These are phyloP conservation scores for Austroboletus olivaceoglutinosus DNA, from an alignment of 1,284 basidiomycete species.

Conservation along the genomic window DNA sequence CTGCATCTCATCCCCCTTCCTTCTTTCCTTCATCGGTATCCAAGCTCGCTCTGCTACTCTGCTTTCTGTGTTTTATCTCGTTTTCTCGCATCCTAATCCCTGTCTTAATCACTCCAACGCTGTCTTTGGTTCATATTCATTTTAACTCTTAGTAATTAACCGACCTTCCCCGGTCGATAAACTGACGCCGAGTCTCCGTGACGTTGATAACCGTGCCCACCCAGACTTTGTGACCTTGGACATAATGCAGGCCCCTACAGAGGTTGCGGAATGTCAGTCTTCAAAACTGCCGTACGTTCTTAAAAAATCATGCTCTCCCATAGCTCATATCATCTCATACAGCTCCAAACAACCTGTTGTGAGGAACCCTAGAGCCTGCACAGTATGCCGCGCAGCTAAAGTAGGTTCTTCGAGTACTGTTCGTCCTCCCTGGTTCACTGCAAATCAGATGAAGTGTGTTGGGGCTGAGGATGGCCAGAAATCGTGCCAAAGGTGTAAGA, in stretches of 20 bases:
- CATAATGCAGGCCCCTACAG: constrained; percentile 32
- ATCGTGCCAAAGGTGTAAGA: constrained; percentile 75
- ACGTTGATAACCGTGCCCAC: constrained; percentile 37
- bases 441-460: constrained; percentile 78
- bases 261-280: constrained; percentile 31
- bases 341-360: constrained; percentile 57
- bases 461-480: constrained; percentile 77
- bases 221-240: constrained; percentile 11
- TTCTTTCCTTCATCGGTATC: constrained; percentile 36
- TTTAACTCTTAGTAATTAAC: constrained; percentile 37
- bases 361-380: constrained; percentile 74
- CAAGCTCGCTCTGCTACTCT: constrained; percentile 12
- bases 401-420: constrained; percentile 37
- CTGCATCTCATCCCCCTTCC: constrained; percentile 30
- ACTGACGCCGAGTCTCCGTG: constrained; percentile 41
- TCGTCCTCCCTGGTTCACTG: constrained; percentile 17
- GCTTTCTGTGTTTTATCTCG: constrained; percentile 6
- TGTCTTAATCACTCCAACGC: constrained; percentile 6
- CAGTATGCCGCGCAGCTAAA: constrained; percentile 79
- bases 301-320: constrained; percentile 7
- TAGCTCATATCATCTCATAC: constrained; percentile 1
- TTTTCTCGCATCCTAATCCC: not conserved
- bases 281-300: constrained; percentile 29
- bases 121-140: constrained; percentile 26
- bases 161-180: constrained; percentile 41